Evolutionary conservation across 768 basidiomycete species (phyloP), one percentile per base, ranked within the genome.

Genomic region (Hortiboletus campestris): DNA sequence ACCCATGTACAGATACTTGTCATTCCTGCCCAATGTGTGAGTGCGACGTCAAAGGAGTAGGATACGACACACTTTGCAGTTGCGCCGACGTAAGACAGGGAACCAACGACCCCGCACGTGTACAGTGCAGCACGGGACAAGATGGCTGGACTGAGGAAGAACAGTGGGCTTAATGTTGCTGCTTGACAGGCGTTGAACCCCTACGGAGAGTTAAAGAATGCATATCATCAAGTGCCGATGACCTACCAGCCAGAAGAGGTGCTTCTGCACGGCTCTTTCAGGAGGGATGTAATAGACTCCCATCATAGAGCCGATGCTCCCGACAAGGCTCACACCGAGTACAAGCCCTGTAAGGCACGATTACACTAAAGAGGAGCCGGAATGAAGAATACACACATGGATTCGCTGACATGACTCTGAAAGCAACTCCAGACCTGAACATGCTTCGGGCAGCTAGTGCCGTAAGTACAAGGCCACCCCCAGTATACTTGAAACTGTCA

Each of bases 141-240:
- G 59, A 95, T 81, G 13, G 89, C 91, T 3, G 93, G 93, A 64
- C 78, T 86, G 44, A 94, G 71, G 80, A 95, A 94, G 76, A 92
- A 93, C n/a, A 96, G 69, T 3, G 93, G 93, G 58, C 88, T 89
- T 40, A 96, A 77, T 3, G 89, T 91, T 8, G 90, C 88, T 8
- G 90, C 90, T 74, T 95, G 93, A 68, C 84, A 91, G 4, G 80
- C 85, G 59, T 94, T 91, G 73, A 96, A 95, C 5, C 84, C 85
- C 88, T 91, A 4, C 7, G 16, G 22, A 35, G 44, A 52, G 40
- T 65, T 34, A 63, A 52, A 32, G 20, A 36, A 12, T 38, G 42
- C 28, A 34, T 13, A 12, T 31, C 1, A 32, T 22, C 19, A 39
- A 11, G 55, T 13, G 19, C 3, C 0, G 12, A 28, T 19, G 51